phyloP scores from a whole-genome alignment of 495 filamentous ascomycete species.

The Polyplosphaeria fusca region DNA sequence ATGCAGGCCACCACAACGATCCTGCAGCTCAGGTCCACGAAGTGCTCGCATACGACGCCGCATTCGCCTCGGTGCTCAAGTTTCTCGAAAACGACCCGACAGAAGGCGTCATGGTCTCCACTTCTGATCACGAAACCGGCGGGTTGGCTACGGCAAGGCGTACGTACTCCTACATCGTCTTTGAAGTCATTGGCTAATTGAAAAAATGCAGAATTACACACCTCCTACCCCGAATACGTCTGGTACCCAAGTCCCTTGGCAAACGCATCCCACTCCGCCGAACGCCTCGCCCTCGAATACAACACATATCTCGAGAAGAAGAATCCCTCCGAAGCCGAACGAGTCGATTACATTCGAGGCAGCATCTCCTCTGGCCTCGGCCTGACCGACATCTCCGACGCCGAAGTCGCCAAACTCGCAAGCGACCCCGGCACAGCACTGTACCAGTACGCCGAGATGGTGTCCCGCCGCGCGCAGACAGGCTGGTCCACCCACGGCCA shows the following conservation, averaged over 20 bases:
- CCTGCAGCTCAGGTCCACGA: constrained; percentile 94
- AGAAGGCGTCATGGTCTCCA: constrained; percentile 77
- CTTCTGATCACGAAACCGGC: constrained; percentile 94
- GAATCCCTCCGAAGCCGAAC: constrained; percentile 23
- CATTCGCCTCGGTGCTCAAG: constrained; percentile 76
- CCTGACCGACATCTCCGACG: constrained; percentile 66
- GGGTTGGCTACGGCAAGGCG: constrained; percentile 77
- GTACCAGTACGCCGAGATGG: constrained; percentile 74
- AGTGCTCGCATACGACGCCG: constrained; percentile 85
- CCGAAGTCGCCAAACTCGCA: constrained; percentile 68
- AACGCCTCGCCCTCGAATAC: constrained; percentile 62
- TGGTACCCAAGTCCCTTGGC: constrained; percentile 83
- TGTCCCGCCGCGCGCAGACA: constrained; percentile 80
- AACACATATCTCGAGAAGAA: constrained; percentile 49
- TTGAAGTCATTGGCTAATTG: neutral
- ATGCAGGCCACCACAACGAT: constrained; percentile 93
- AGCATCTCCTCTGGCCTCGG: constrained; percentile 68
- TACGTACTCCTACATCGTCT: constrained; percentile 40
- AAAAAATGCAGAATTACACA: constrained; percentile 51
- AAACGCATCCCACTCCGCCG: constrained; percentile 75
- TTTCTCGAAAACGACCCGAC: constrained; percentile 73
- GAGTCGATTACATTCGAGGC: constrained; percentile 54
- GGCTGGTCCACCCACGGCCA: constrained; percentile 94
- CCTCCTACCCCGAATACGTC: constrained; percentile 69
- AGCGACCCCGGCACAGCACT: constrained; percentile 49